These are phyloP conservation scores for Herpetospermum pedunculosum DNA, from an alignment of 306 rosid genomes.

Conservation along the genomic window DNA sequence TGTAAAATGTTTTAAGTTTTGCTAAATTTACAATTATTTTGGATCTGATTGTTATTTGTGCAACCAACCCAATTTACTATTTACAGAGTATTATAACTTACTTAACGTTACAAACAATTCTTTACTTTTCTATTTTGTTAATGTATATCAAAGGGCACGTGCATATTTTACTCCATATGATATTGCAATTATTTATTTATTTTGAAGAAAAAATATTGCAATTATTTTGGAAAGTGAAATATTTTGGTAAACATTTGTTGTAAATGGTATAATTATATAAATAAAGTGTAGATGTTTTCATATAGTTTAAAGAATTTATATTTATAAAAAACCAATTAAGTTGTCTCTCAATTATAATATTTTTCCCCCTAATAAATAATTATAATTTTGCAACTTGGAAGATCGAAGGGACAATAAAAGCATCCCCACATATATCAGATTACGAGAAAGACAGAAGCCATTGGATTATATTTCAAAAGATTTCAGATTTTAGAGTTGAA, in stretches of 20 bases:
- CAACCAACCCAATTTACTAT: too few species aligned
- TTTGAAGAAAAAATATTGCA: too few species aligned
- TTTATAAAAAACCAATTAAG: neutral
- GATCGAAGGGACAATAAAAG: slow-evolving; percentile 59
- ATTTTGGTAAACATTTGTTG: neutral
- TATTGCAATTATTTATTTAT: too few species aligned
- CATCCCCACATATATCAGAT: slow-evolving; percentile 38
- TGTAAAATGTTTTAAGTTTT: too few species aligned
- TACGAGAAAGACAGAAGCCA: slow-evolving; percentile 23
- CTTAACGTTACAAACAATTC: too few species aligned
- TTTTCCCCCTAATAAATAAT: neutral
- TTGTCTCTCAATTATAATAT: neutral
- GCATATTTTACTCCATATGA: neutral
- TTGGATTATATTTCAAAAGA: slow-evolving; percentile 43
- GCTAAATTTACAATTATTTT: too few species aligned
- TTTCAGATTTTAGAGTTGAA: slow-evolving; percentile 30
- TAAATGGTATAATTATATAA: neutral
- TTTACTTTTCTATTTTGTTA: neutral
- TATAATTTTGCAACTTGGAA: neutral
- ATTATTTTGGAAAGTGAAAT: neutral
- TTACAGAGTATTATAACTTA: too few species aligned
- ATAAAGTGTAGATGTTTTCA: neutral
- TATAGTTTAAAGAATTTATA: neutral
- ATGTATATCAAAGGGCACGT: neutral
- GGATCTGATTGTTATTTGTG: too few species aligned